A percentile compares a stretch with the other conserved stretches of the same genome.
Evolutionary conservation across 2,329 filamentous ascomycete genomes (phyloP).

Genomic region (Metarhizium anisopliae): DNA sequence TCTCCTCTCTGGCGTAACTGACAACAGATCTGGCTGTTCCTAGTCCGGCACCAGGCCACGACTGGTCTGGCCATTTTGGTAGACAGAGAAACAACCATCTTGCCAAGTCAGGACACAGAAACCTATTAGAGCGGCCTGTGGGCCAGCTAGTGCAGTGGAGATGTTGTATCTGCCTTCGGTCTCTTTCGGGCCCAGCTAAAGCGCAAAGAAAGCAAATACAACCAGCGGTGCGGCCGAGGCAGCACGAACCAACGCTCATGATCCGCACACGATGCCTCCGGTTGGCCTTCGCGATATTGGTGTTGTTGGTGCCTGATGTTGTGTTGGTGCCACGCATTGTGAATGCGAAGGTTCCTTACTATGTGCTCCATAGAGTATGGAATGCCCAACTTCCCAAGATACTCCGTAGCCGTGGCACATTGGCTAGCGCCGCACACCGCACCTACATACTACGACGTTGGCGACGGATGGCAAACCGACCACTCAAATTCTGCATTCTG

Average conservation of each 20-base stretch:
- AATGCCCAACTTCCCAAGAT: neutral
- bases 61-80: neutral
- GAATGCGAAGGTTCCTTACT: neutral
- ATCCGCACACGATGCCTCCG: neutral
- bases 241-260: neutral
- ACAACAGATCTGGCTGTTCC: neutral
- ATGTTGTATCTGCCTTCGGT: neutral
- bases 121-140: neutral
- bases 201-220: neutral
- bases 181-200: neutral
- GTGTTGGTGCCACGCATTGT: slow-evolving; percentile 2
- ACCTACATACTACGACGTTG: neutral
- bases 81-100: neutral
- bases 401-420: neutral
- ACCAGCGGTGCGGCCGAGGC: neutral
- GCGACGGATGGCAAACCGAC: neutral
- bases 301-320: slow-evolving; percentile 3
- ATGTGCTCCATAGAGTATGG: neutral
- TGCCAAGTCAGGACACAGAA: neutral
- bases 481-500: neutral
- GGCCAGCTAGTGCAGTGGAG: neutral
- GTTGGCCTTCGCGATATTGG: neutral
- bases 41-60: neutral
- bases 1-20: neutral
- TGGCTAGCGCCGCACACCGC: neutral